Percentiles rank a stretch among this genome's conserved stretches.
Evolutionary conservation across 768 basidiomycete genomes (phyloP).

Genomic region (Boletus pseudopeckii): DNA sequence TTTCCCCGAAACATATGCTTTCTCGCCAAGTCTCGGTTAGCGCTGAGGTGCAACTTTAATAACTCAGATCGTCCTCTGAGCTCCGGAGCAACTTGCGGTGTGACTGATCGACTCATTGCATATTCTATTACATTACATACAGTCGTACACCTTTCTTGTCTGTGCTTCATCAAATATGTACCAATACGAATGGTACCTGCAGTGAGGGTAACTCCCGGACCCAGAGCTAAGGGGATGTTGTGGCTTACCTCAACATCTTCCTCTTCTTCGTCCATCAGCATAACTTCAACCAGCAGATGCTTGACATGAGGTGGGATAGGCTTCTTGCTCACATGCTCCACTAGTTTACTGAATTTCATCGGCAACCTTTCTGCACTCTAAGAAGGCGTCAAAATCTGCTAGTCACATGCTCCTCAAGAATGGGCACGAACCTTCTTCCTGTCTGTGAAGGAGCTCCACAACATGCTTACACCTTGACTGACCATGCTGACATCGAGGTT

Average conservation of each 20-base stretch:
- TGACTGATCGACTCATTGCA: neutral
- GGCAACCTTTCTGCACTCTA: conserved; percentile 84
- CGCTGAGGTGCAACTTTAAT: neutral
- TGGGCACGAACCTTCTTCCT: conserved; percentile 75
- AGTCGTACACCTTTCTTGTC: neutral
- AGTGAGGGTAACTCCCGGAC: neutral
- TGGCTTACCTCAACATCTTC: conserved; percentile 87
- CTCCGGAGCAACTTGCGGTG: neutral
- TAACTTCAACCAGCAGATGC: conserved; percentile 88
- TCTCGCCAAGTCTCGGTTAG: neutral
- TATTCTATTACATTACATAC: conserved; percentile 14
- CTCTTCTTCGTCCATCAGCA: conserved; percentile 87
- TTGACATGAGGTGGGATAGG: conserved; percentile 79
- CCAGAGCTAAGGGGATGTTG: neutral
- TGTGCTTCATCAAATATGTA: conserved; percentile 46
- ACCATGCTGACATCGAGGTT: conserved; percentile 92
- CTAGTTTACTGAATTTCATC: conserved; percentile 88
- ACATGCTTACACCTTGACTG: conserved; percentile 95
- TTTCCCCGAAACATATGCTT: conserved; percentile 1
- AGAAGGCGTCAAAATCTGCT: conserved; percentile 7
- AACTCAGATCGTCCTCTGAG: neutral
- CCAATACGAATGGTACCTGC: conserved; percentile 82
- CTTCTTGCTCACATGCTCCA: conserved; percentile 94
- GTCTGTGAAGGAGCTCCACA: conserved; percentile 92
- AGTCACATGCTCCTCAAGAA: neutral